A percentile compares a stretch with the other conserved stretches of the same genome.
phyloP scores from a whole-genome alignment of 2,329 filamentous ascomycete genomes.

The Alternaria alternata region DNA sequence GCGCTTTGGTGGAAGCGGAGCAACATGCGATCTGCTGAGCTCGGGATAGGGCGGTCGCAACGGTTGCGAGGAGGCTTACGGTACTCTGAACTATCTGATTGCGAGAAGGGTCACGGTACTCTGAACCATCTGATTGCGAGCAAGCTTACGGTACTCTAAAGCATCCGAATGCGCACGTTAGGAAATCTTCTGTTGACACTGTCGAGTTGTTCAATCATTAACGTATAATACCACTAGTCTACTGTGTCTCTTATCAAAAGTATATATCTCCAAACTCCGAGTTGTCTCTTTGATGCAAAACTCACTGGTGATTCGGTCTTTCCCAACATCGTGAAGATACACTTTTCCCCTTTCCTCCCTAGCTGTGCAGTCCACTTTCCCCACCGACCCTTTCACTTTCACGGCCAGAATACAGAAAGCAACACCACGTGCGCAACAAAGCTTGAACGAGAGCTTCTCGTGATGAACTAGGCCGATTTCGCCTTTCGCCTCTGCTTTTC shows the following conservation, averaged over 20 bases:
- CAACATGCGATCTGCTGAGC: constrained; percentile 65
- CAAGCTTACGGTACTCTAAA: constrained; percentile 98
- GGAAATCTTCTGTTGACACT: too few relatives aligned
- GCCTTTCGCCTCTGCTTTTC: background rate
- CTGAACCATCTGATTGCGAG: constrained; percentile 85
- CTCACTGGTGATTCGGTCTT: too few relatives aligned
- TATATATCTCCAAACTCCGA: background rate
- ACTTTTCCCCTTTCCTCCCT: background rate
- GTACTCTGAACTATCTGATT: constrained; percentile 95
- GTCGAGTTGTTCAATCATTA: background rate
- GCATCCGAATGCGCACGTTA: constrained; percentile 92
- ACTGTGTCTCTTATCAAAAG: background rate
- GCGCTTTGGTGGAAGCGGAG: too few relatives aligned
- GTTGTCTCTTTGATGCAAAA: background rate
- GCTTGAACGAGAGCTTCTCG: background rate
- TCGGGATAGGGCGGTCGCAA: constrained; percentile 99
- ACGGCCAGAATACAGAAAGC: background rate
- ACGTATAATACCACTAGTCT: background rate
- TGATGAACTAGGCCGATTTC: background rate
- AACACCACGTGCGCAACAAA: background rate
- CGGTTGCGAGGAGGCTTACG: constrained; percentile 97
- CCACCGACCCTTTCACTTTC: background rate
- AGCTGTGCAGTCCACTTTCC: background rate
- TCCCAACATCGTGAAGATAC: background rate
- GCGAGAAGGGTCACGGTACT: constrained; percentile 97